Conservation (phyloP, 2,329 filamentous ascomycete genomes). For the Stagonosporopsis chrysanthemi region DNA sequence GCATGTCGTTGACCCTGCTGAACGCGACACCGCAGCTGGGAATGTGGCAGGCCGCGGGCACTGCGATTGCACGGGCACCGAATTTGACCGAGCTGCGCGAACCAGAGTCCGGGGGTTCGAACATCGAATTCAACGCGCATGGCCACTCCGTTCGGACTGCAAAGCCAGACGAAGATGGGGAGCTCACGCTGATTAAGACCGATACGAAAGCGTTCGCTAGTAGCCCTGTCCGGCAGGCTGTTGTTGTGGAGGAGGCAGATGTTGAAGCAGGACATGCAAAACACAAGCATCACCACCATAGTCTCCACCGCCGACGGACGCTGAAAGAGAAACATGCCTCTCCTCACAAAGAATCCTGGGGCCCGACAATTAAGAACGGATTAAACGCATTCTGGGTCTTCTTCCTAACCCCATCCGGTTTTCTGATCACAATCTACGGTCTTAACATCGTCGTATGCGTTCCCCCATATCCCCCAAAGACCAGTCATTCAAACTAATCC, state of each 20-base stretch:
- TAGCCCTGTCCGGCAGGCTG: not conserved
- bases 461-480: no score
- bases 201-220: conserved; percentile 17
- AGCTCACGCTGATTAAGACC: conserved; percentile 12
- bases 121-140: conserved; percentile 31
- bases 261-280: not conserved
- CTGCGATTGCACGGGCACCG: conserved; percentile 50
- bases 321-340: conserved; percentile 36
- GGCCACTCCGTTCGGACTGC: conserved; percentile 25
- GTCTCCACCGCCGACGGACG: conserved; percentile 21
- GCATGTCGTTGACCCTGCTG: conserved; percentile 42
- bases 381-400: conserved; percentile 73
- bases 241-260: not conserved
- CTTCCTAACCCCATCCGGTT: conserved; percentile 76
- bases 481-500: not conserved
- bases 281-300: conserved; percentile 2
- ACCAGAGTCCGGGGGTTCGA: conserved; percentile 23
- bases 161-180: conserved; percentile 23
- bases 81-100: conserved; percentile 50
- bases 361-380: conserved; percentile 64
- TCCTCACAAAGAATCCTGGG: conserved; percentile 52
- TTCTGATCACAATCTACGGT: conserved; percentile 78
- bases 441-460: conserved; percentile 70
- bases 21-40: conserved; percentile 48
- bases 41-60: conserved; percentile 54